Conservation (phyloP, 192 early-diverging fungal species). For the Umbelopsis sp. region DNA sequence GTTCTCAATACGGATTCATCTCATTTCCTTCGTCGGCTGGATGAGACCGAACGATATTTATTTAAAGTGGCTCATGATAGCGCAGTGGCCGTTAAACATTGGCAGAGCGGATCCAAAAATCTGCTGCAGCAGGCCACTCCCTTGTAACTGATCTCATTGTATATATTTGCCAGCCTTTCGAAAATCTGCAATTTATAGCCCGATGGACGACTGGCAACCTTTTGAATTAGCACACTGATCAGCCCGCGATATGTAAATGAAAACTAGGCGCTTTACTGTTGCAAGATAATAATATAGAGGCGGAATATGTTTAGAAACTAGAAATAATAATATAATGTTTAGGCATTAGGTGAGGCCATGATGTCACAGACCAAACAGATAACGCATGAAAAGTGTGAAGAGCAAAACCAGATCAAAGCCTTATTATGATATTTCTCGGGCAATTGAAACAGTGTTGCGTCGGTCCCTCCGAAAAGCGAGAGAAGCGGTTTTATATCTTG, state of each 20-base stretch:
- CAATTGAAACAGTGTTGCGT: no score
- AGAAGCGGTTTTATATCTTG: no score
- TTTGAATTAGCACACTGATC: no score
- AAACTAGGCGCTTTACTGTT: conserved; percentile 5
- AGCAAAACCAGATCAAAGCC: not conserved
- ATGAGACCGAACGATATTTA: conserved; percentile 53
- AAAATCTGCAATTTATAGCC: no score
- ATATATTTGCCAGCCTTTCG: not conserved
- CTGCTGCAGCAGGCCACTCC: not conserved
- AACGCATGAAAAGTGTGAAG: not conserved
- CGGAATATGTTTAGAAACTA: not conserved
- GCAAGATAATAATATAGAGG: conserved; percentile 13
- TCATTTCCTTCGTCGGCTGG: conserved; percentile 46
- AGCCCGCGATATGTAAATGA: not conserved
- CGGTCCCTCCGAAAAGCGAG: no score
- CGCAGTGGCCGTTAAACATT: not conserved
- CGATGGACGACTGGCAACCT: no score
- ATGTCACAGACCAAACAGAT: no score
- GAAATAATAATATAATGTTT: conserved; percentile 14
- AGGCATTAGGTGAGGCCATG: not conserved
- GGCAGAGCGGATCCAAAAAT: conserved; percentile 3
- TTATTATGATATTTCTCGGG: no score
- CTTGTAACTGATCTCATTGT: not conserved
- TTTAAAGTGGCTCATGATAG: conserved; percentile 17
- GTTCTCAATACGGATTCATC: conserved; percentile 36